Evolutionary conservation across 2,329 filamentous ascomycete genomes (phyloP), one percentile per base, ranked within the genome.

Genomic region (Talaromyces pinophilus): DNA sequence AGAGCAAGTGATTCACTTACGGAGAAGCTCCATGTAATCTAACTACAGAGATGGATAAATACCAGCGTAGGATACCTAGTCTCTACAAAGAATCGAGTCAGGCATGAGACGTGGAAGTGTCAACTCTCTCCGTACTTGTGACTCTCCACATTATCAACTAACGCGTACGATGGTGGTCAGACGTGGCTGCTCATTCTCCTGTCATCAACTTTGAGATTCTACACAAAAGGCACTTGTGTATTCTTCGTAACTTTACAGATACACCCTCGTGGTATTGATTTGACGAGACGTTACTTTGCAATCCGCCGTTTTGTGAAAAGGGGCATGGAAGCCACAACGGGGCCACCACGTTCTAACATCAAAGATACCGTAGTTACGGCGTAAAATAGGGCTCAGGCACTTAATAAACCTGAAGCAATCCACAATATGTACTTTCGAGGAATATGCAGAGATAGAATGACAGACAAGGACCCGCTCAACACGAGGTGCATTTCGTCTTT

Each of bases 401-500:
- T 22, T 15, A 8, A 55, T 35, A 10, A 55, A 35, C 17, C n/a
- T 22, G 30, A 35, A 40, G 30, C 11, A 57, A 22, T 57, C 19
- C 22, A 38, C 22, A 22, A 6, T 13, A 22, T 22, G 30, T 15
- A 3, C 54, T 5, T 15, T 57, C 11, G n/a, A 8, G 30, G 5
- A 38, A 40, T 22, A 22, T 15, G 54, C 54, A 57, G 54, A 57
- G 54, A 22, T 22, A 57, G 19, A 15, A 35, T 7, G 52, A 19
- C 10, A 22, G 52, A 22, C 10, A 35, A 57, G n/a, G 54, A 57
- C n/a, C 52, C 54, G 19, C 54, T 25, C 10, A 57, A 57, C 30
- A 57, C 54, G 54, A 57, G 33, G 54, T 57, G 54, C 54, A 57
- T 40, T 25, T 57, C 54, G 33, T 22, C 54, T 40, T 57, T 28